Base-by-base conservation (phyloP, 768 basidiomycete genomes). In the Pulveroboletus frians region DNA sequence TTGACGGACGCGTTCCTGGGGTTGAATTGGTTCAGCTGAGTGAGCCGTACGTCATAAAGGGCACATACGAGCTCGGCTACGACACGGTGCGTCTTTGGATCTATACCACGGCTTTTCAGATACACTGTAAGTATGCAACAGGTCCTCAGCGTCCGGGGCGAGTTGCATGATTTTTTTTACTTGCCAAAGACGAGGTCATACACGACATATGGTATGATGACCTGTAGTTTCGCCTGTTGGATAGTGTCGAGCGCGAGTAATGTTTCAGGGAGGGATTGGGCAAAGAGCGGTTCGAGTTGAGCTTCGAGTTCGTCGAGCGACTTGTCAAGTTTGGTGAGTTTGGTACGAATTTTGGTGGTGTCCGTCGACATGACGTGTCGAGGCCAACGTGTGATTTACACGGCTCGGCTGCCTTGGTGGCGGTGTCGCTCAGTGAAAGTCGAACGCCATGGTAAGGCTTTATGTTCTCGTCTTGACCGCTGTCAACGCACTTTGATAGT, bases 131-230 rank as follows among this genome's bases (percentile, higher is more conserved):
- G 21, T 2, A 39, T 39, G 42, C 3, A 50, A 3, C 23, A 1
- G 39, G 20, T 17, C 32, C 36, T 54, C 14, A 53, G 46, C 27
- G 27, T 5, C 4, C 1, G 14, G 23, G 10, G 14, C 36, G n/a
- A 35, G 43, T 23, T 27, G 14, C 5, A 31, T 5, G 5, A 4
- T 20, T 8, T 20, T 3, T 21, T 6, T n/a, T 5, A 72, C 83
- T 55, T 54, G 91, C 91, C 83, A 69, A 90, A 91, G n/a, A 91
- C 71, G 9, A 93, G 76, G 65, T 92, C 89, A 60, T 92, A 89
- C 3, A 86, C 75, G 27, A 89, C 73, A 67, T 92, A 92, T n/a
- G 88, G 87, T 37, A 92, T 61, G 31, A 81, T 72, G 5, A 83
- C 83, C 54, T 92, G 86, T 3, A 92, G 67, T 65, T 91, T 90